Evolutionary conservation across 345 rosid species (phyloP), one percentile per base, ranked within the genome.

Genomic region (Populus davidiana): DNA sequence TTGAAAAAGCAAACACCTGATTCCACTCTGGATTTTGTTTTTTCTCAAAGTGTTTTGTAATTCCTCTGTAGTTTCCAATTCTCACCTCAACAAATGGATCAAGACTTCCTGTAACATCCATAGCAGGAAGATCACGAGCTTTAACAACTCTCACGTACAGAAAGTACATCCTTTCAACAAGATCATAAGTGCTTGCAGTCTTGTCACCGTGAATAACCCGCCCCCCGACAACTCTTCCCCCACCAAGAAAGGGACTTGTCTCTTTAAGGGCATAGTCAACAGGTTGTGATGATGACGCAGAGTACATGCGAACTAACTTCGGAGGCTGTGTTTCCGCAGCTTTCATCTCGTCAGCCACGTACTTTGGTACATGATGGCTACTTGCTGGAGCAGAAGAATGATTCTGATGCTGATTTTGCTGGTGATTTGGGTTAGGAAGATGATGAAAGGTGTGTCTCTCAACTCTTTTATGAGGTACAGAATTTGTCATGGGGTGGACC

Each of bases 371-470:
- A 44, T 94, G 91, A 74, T 88, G 98, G 52, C 84, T 85, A 81
- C 79, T 73, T 49, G 54, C 80, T 56, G 86, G 81, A 78, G 78
- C 75, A 72, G 90, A 85, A 63, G 92, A 72, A 75, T 88, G 85
- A 23, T 85, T 86, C 17, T 84, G 87, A 77, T 86, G 85, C 38
- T 84, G 90, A 29, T 85, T 85, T 36, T 75, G 77, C 49, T 70
- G 81, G 38, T 83, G 90, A 69, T n/a, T 87, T 47, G 85, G 84
- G 81, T 89, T 90, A n/a, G 98, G 98, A 76, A 93, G 97, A 75
- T 96, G 88, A 81, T 90, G 91, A 86, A 93, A 93, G 10, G 91
- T 87, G 76, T 85, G 97, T 67, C 97, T 81, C 66, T 82, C 85
- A 43, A 38, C 81, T 80, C 80, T 87, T 52, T 75, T 78, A 47